These are phyloP conservation scores for Colletotrichum theobromicola DNA, from an alignment of 2,329 filamentous ascomycete species.

Conservation along the genomic window DNA sequence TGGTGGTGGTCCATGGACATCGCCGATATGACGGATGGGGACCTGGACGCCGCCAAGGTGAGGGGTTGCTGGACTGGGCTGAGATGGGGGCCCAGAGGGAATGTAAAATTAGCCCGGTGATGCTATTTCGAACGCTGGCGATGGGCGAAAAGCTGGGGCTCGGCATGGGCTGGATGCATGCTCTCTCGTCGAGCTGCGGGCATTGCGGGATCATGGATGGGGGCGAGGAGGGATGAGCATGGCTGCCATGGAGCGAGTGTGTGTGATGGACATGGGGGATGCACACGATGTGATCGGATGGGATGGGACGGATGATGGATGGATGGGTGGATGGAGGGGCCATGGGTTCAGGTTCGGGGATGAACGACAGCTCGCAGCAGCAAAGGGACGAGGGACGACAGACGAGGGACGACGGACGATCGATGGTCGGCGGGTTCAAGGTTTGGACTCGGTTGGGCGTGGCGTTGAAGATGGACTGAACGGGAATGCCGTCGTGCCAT, in stretches of 20 bases:
- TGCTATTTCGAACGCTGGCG: constrained; percentile 15
- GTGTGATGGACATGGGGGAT: not conserved
- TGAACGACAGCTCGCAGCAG: not conserved
- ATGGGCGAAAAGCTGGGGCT: not conserved
- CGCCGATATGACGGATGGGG: not conserved
- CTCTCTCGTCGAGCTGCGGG: not conserved
- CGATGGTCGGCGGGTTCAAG: not conserved
- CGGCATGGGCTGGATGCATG: not conserved
- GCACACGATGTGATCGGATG: not conserved
- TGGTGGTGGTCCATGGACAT: not conserved
- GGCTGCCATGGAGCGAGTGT: not conserved
- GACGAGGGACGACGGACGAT: not conserved
- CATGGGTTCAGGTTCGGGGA: not conserved
- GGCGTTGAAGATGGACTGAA: not conserved
- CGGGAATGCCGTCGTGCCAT: constrained; percentile 18
- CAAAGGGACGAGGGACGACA: not conserved
- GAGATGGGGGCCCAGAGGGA: not conserved
- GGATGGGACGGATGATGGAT: not conserved
- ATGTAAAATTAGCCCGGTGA: constrained; percentile 12
- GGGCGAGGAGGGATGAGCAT: not conserved
- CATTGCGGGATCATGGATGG: not conserved
- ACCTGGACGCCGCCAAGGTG: not conserved
- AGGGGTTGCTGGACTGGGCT: not conserved
- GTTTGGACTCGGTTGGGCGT: not conserved
- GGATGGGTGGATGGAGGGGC: not conserved